Evolutionary conservation across 2,329 filamentous ascomycete species (phyloP).

Genomic region (Pseudophaeomoniella oleicola): DNA sequence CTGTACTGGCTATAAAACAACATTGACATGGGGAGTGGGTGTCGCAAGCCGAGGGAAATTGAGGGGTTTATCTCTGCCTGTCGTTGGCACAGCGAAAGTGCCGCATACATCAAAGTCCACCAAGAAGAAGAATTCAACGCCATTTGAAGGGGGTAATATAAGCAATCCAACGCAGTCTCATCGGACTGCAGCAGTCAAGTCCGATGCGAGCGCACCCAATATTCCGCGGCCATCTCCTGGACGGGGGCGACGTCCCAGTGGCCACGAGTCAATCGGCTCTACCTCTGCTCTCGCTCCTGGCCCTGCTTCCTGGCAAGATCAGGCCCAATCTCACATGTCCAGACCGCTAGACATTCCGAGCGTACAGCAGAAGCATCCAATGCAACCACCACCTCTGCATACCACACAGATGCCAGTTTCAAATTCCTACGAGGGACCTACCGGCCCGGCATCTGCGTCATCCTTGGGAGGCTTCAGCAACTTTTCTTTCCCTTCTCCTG

Average conservation of each 20-base stretch:
- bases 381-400: background rate
- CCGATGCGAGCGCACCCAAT: background rate
- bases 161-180: background rate
- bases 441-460: background rate
- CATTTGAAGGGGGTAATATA: slow-evolving; percentile 7
- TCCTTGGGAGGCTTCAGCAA: slow-evolving; percentile 1
- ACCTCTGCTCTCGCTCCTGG: background rate
- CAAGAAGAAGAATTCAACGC: slow-evolving; percentile 5
- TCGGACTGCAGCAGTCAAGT: background rate
- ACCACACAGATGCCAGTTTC: slow-evolving; percentile 21
- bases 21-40: slow-evolving; percentile 89
- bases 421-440: slow-evolving; percentile 18
- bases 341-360: background rate
- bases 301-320: background rate
- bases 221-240: background rate
- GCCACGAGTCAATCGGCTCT: background rate
- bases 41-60: slow-evolving; percentile 93
- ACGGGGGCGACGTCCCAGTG: background rate
- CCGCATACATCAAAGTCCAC: slow-evolving; percentile 14
- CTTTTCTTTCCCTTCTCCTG: background rate
- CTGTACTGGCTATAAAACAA: slow-evolving; percentile 92
- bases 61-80: slow-evolving; percentile 64
- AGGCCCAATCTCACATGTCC: background rate
- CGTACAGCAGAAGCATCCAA: background rate
- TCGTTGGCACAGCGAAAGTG: slow-evolving; percentile 32